Conservation (phyloP, 2,329 filamentous ascomycete species). For the Aureobasidium mangrovei region DNA sequence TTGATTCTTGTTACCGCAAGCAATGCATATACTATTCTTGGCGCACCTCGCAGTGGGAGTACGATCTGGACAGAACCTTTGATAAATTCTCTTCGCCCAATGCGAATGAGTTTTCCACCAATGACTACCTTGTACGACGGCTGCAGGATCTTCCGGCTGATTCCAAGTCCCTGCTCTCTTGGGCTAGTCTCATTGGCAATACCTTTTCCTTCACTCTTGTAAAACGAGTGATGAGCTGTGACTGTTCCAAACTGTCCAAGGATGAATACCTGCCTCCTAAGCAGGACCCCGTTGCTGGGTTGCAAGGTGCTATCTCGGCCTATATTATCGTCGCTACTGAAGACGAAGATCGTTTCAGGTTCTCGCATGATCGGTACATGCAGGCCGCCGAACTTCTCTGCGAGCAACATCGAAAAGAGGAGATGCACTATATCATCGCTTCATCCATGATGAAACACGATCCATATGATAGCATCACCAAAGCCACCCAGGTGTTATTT, state of each 20-base stretch:
- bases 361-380: conserved; percentile 80
- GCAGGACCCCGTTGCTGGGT: conserved; percentile 63
- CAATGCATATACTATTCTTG: conserved; percentile 89
- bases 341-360: conserved; percentile 75
- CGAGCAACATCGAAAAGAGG: conserved; percentile 55
- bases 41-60: conserved; percentile 72
- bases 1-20: conserved; percentile 77
- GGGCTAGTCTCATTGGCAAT: conserved; percentile 75
- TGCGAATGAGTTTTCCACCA: conserved; percentile 71
- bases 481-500: conserved; percentile 47
- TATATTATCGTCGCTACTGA: conserved; percentile 77
- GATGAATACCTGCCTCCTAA: conserved; percentile 45
- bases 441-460: conserved; percentile 69
- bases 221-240: conserved; percentile 64
- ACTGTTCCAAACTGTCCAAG: conserved; percentile 51
- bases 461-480: conserved; percentile 48
- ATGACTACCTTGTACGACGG: conserved; percentile 70
- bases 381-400: conserved; percentile 65
- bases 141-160: conserved; percentile 66
- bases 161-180: conserved; percentile 71
- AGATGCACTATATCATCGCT: conserved; percentile 88
- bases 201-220: conserved; percentile 78
- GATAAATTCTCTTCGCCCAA: conserved; percentile 72
- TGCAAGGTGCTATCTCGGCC: conserved; percentile 72
- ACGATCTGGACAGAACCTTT: conserved; percentile 71